phyloP scores from a whole-genome alignment of 2,329 filamentous ascomycete genomes.

The Fusarium anguioides region DNA sequence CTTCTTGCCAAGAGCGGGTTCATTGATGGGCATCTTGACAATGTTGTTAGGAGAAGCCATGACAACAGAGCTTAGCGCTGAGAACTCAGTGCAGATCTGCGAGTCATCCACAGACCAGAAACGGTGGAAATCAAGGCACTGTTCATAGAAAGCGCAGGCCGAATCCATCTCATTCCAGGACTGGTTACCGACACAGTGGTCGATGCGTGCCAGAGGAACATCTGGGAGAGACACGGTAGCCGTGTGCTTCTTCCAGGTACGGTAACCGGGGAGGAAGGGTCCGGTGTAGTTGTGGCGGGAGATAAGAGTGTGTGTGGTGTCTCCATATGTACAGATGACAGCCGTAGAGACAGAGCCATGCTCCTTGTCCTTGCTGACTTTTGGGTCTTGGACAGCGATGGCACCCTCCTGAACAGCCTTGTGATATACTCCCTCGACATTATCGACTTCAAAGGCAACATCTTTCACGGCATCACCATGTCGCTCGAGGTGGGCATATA shows the following conservation, averaged over 20 bases:
- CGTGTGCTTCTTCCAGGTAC: conserved; percentile 59
- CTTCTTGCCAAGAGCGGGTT: conserved; percentile 89
- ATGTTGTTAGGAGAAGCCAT: conserved; percentile 87
- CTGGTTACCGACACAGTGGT: conserved; percentile 98
- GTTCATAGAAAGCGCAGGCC: conserved; percentile 81
- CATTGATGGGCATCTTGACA: conserved; percentile 99
- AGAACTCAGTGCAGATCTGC: conserved; percentile 93
- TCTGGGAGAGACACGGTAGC: conserved; percentile 64
- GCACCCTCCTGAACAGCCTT: conserved; percentile 76
- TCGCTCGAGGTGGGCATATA: conserved; percentile 83
- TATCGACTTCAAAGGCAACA: conserved; percentile 93
- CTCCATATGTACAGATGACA: conserved; percentile 90
- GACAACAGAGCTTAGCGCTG: conserved; percentile 86
- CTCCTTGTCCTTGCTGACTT: conserved; percentile 64
- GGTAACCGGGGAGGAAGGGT: conserved; percentile 85
- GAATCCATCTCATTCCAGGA: conserved; percentile 88
- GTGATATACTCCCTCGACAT: conserved; percentile 81
- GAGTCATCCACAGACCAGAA: conserved; percentile 98
- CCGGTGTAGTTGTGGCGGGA: conserved; percentile 77
- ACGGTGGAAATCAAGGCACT: conserved; percentile 89
- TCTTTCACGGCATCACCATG: conserved; percentile 97
- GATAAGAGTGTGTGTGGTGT: conserved; percentile 94
- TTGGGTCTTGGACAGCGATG: conserved; percentile 71
- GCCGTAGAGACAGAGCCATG: conserved; percentile 77
- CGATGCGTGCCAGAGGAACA: conserved; percentile 79